Evolutionary conservation across 164 flowering plant species (phyloP), one percentile per base, ranked within the genome.

Genomic region (Magnolia kwangsiensis): DNA sequence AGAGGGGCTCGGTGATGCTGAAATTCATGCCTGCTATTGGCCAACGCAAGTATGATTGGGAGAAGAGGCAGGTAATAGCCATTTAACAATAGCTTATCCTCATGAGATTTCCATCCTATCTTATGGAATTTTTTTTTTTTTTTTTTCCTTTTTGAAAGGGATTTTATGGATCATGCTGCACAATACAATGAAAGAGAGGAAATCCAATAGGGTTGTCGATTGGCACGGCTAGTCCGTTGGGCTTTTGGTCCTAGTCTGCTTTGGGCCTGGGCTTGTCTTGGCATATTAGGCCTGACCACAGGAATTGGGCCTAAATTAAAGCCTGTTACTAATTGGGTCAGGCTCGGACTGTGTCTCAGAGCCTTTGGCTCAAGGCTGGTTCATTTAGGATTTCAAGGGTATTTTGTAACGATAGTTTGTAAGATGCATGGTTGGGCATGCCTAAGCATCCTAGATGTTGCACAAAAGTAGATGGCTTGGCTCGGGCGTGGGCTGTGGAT

Each of bases 41-140:
- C 63, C 91, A 88, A 82, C 92, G 90, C 73, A 95, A 92, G 87
- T 95, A 95, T 82, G 94, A 93, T 72, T 89, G 87, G 87, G 85
- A 89, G 69, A 92, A 82, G 89, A 90, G 74, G 77, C 97, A 92
- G 95, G 98, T 92, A 82, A 29, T 20, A 16, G 24, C 13, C 29
- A 29, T 7, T 61, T 61, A 13, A 55, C 13, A 11, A 55, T 16
- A 55, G 61, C 58, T 19, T n/a, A 49, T 49, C 13, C 23, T 18
- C 8, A 45, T 45, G 55, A 45, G 10, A 18, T 13, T 18, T 10
- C 11, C 31, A 49, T 49, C 24, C 31, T 71, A 49, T 49, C 3
- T 50, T n/a, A 50, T 51, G 45, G 45, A 37, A 2, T 37, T 37
- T n/a, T n/a, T n/a, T n/a, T 37, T 37, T 37, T 27, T 27, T 27